A percentile compares a stretch with the other conserved stretches of the same genome.
These are phyloP conservation scores for Linderina pennispora DNA, from an alignment of 192 early-diverging fungal genomes.

Conservation along the genomic window DNA sequence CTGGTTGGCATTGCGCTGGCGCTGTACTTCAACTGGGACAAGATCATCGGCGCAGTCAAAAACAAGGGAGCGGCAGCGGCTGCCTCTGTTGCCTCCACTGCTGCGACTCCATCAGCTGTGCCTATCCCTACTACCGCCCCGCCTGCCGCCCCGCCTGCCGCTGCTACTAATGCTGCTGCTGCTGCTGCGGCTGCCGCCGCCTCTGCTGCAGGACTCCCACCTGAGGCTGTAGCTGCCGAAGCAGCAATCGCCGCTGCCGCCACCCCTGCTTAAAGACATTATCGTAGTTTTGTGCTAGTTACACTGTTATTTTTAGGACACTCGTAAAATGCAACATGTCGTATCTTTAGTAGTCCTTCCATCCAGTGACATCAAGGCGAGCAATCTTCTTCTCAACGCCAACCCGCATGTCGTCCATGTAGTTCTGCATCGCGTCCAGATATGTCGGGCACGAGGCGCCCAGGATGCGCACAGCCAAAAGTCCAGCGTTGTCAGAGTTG, in stretches of 20 bases:
- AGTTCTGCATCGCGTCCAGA: slow-evolving; percentile 70
- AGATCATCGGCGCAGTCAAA: slow-evolving; percentile 19
- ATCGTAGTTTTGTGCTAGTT: no score
- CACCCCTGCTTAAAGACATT: no score
- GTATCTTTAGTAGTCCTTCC: slow-evolving; percentile 77
- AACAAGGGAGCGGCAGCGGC: slow-evolving; percentile 2
- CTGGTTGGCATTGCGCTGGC: slow-evolving; percentile 36
- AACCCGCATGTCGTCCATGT: slow-evolving; percentile 73
- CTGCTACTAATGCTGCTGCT: neutral
- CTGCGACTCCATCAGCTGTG: neutral
- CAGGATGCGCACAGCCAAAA: slow-evolving; percentile 89
- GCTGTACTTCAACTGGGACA: slow-evolving; percentile 47
- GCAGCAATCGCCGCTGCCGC: no score
- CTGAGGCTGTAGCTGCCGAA: no score
- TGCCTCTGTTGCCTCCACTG: neutral
- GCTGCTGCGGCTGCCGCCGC: no score
- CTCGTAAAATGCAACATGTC: no score
- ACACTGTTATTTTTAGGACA: no score
- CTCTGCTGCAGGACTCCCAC: no score
- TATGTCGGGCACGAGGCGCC: slow-evolving; percentile 73
- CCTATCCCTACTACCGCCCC: slow-evolving; percentile 3
- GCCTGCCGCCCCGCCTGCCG: neutral
- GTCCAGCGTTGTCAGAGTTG: slow-evolving; percentile 93
- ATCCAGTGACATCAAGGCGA: slow-evolving; percentile 69
- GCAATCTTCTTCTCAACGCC: slow-evolving; percentile 88